These are phyloP conservation scores for Fusarium pininemorale DNA, from an alignment of 2,329 filamentous ascomycete genomes.

Conservation along the genomic window DNA sequence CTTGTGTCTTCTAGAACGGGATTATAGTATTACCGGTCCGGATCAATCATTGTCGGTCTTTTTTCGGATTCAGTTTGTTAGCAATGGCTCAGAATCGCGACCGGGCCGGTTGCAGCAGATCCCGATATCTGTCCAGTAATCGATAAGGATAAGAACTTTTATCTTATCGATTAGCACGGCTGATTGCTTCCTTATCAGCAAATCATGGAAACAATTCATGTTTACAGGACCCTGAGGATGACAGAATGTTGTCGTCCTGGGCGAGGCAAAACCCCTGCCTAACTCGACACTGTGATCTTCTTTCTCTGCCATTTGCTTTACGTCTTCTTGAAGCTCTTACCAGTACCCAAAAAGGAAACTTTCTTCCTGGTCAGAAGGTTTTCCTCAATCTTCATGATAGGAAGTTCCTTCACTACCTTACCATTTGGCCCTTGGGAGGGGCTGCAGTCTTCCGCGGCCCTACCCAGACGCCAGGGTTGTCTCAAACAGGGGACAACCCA, in stretches of 20 bases:
- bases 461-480: not conserved
- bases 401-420: not conserved
- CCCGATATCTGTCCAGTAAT: not conserved
- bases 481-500: not conserved
- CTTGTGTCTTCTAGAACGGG: not conserved
- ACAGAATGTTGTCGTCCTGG: not conserved
- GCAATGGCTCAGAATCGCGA: not conserved
- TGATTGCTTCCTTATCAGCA: not conserved
- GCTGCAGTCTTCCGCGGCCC: not conserved
- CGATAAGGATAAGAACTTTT: rapidly evolving
- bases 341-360: not conserved
- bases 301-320: rapidly evolving
- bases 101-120: not conserved
- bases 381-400: not conserved
- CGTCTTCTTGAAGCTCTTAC: not conserved
- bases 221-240: not conserved
- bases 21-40: not conserved
- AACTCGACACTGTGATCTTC: too few species aligned
- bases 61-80: not conserved
- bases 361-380: rapidly evolving
- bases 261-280: too few species aligned
- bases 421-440: not conserved
- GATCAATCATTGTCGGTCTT: not conserved
- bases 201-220: too few species aligned
- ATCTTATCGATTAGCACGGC: not conserved